Percentiles rank a stretch among this genome's conserved stretches.
phyloP scores from a whole-genome alignment of 2,329 filamentous ascomycete species.

The Fonsecaea erecta region DNA sequence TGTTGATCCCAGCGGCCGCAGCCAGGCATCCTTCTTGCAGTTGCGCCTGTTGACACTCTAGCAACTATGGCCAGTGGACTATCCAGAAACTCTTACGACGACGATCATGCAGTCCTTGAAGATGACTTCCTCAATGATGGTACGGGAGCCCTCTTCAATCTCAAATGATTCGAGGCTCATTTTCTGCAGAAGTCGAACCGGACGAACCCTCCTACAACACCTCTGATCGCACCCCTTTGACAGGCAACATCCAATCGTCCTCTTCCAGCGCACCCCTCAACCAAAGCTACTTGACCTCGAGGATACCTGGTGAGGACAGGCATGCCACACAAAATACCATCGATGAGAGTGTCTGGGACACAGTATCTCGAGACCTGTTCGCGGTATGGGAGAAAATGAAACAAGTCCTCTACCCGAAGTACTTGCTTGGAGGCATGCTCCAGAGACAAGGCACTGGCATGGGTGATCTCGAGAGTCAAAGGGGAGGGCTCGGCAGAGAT shows the following conservation, averaged over 20 bases:
- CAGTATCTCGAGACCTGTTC: constrained; percentile 85
- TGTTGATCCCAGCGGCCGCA: not conserved
- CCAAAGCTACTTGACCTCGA: constrained; percentile 82
- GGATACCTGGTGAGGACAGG: constrained; percentile 90
- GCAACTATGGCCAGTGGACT: constrained; percentile 43
- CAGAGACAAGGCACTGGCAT: constrained; percentile 61
- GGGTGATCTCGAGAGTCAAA: constrained; percentile 60
- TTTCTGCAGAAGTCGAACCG: constrained; percentile 78
- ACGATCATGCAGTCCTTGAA: constrained; percentile 37
- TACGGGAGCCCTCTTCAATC: constrained; percentile 48
- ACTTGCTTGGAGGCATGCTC: constrained; percentile 75
- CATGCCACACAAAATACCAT: constrained; percentile 89
- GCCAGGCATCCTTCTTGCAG: constrained; percentile 1
- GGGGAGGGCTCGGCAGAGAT: constrained; percentile 48
- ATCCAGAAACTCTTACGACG: constrained; percentile 32
- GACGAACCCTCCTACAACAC: constrained; percentile 77
- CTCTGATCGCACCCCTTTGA: constrained; percentile 77
- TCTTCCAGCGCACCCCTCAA: constrained; percentile 61
- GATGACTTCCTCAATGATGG: constrained; percentile 49
- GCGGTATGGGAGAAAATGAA: constrained; percentile 98
- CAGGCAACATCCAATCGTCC: constrained; percentile 78
- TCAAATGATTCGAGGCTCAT: constrained; percentile 75
- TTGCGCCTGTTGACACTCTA: constrained; percentile 13
- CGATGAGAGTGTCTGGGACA: constrained; percentile 96
- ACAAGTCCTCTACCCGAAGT: constrained; percentile 94